Base-by-base conservation (phyloP, 495 filamentous ascomycete species). In the Podospora tetraspora region DNA sequence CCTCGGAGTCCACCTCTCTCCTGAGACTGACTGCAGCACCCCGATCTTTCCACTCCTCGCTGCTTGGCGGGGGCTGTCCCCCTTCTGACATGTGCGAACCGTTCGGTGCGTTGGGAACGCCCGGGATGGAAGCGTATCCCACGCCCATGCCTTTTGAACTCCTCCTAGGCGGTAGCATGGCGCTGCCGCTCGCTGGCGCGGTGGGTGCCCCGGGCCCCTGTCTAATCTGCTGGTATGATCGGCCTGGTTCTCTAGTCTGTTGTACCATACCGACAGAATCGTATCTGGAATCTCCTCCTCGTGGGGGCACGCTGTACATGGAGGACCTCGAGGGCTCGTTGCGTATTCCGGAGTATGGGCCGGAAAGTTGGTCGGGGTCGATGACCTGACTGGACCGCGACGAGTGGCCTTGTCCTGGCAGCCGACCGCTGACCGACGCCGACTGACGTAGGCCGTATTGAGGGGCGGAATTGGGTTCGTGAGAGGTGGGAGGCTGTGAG, bases 41-140 rank as follows among this genome's bases (percentile, higher is more conserved):
- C 64, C 88, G 89, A 23, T 99, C 95, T 78, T 97, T 91, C 95
- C 95, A 97, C 60, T 97, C 94, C 66, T 97, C 94, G 74, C 88
- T 94, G 74, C 89, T 93, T 4, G 87, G 78, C 27, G 86, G 75
- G 6, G 87, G 85, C 3, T 87, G 88, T 60, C 87, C 85, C 19
- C 37, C 37, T 72, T 95, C 91, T 62, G 85, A 73, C 27, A 78
- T 83, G 71, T 92, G 90, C 25, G 85, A 75, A 60, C 77, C 78
- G 57, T 76, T 73, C n/a, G 80, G 75, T 13, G 79, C 78, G 29
- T 75, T 60, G 32, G 79, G 77, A 21, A 75, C 71, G 19, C 77
- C 79, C 10, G 80, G 78, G 58, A 81, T 80, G 13, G 80, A 70
- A 25, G 82, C 68, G 66, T 82, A 82, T 59, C 83, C 82, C 57